phyloP scores from a whole-genome alignment of 2,329 filamentous ascomycete species.

The Botryotinia calthae region DNA sequence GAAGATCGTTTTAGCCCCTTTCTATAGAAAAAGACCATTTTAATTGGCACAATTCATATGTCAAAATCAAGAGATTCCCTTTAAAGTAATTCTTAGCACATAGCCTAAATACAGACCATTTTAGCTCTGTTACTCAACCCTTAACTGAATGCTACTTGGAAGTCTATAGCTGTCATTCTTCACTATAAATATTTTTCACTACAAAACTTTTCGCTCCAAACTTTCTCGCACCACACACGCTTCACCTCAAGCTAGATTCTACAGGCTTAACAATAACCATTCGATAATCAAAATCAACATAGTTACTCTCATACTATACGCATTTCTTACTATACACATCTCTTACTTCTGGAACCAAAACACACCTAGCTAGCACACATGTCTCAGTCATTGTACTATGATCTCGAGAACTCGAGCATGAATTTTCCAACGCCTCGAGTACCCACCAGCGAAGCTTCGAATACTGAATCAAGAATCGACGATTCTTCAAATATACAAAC shows the following conservation, averaged over 20 bases:
- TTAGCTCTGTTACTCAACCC: not conserved
- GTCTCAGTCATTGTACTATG: not conserved
- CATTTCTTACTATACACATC: not conserved
- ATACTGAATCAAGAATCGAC: not conserved
- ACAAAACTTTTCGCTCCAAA: no score
- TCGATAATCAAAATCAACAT: not conserved
- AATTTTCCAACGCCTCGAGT: not conserved
- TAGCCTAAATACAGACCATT: not conserved
- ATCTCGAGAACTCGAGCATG: not conserved
- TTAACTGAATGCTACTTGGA: rapidly evolving
- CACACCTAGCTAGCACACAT: not conserved
- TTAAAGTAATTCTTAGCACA: not conserved
- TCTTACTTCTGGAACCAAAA: not conserved
- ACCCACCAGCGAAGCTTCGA: not conserved
- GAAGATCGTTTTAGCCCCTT: not conserved
- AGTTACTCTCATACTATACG: not conserved
- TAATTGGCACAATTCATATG: not conserved
- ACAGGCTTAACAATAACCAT: not conserved
- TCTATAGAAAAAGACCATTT: not conserved
- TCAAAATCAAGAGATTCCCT: no score
- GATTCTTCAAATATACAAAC: not conserved
- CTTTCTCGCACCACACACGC: not conserved
- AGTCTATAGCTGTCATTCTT: not conserved
- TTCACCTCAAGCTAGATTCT: not conserved
- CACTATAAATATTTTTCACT: not conserved